Base-by-base conservation (phyloP, 345 rosid genomes). In the Euphorbia lathyris region DNA sequence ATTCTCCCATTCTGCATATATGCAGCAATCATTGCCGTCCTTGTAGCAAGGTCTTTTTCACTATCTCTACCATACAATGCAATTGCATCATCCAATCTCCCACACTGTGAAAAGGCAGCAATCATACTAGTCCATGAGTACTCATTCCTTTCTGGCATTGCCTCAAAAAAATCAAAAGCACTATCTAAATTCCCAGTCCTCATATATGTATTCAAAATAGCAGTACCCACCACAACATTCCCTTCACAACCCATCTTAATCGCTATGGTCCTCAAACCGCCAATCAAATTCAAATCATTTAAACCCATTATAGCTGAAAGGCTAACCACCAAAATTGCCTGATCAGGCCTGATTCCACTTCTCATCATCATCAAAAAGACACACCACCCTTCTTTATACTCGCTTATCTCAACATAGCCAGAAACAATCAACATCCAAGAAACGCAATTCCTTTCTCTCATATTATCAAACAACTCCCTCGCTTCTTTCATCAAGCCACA, bases 401-500 rank as follows among this genome's bases (percentile, higher is more conserved):
- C 36, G 14, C 45, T 30, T 22, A 68, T 48, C 58, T 64, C 76
- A 26, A 65, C 74, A 58, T 71, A 71, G 26, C 77, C 77, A 17
- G 79, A 75, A 59, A 68, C 12, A 59, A 79, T 64, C 47, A 75
- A 30, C 77, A 75, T 58, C 79, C 79, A 79, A 43, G 68, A 63
- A 40, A 79, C 71, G 16, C 23, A 52, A 38, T 75, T 72, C 55
- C 68, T 69, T 61, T 42, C 69, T 8, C 34, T 29, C 76, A 79
- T 75, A 34, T 23, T 65, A 65, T 72, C 72, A 75, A 78, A 78
- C 70, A 74, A 34, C 17, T 78, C 73, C 38, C 76, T 70, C 13
- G 76, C 82, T 67, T 78, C 82, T 27, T 9, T 51, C 72, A 74
- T 75, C 82, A 78, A 67, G 43, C 82, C 78, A 56, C 42, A 38